Conservation (phyloP, 306 rosid genomes). For the Fagus crenata region DNA sequence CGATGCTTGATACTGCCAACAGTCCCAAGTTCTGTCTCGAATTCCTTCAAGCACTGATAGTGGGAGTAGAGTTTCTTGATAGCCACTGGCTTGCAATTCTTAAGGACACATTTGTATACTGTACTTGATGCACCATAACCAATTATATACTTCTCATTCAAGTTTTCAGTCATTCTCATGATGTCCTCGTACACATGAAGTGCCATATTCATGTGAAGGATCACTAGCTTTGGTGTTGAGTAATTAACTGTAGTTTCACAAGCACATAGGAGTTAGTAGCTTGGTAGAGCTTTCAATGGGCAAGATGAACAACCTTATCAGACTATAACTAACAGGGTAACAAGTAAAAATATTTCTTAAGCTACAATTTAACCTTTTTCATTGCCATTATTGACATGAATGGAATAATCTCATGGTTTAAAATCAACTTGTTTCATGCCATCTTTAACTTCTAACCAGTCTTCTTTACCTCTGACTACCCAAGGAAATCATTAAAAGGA, state of each 20-base stretch:
- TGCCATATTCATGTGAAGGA: conserved; percentile 97
- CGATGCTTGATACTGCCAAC: conserved; percentile 96
- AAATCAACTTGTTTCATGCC: background rate
- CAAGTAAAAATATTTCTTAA: background rate
- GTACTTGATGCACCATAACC: conserved; percentile 95
- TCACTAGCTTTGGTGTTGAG: conserved; percentile 80
- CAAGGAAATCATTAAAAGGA: background rate
- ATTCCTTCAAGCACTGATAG: conserved; percentile 67
- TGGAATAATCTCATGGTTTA: background rate
- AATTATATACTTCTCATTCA: conserved; percentile 85
- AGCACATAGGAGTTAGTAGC: conserved; percentile 28
- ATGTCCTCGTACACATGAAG: conserved; percentile 90
- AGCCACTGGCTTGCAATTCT: conserved; percentile 94
- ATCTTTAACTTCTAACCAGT: background rate
- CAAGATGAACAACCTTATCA: background rate
- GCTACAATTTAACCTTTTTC: background rate
- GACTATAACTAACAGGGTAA: background rate
- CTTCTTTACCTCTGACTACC: background rate
- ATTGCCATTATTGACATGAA: background rate
- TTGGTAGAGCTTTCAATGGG: conserved; percentile 4
- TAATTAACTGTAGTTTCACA: conserved; percentile 51
- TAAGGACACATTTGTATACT: conserved; percentile 89
- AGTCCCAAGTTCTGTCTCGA: conserved; percentile 83
- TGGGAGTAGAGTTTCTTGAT: conserved; percentile 83
- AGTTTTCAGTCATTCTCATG: conserved; percentile 93